Base-by-base conservation (phyloP, 257 asterid species). In the Oldenlandia corymbosa region DNA sequence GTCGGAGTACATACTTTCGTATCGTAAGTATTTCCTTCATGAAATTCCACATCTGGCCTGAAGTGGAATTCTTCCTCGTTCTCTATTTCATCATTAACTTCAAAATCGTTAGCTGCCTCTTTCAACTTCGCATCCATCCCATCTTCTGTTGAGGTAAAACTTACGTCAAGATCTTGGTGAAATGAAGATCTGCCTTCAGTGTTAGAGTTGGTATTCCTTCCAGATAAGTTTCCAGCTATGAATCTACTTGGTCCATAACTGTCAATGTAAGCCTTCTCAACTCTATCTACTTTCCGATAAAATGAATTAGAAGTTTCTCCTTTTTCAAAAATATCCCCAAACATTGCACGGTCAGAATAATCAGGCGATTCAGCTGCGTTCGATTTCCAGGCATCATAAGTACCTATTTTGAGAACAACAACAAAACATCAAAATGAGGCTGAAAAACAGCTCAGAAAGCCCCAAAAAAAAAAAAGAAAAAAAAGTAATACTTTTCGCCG, bases 61-160 rank as follows among this genome's bases (percentile, higher is more conserved):
- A 72, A 93, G 64, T 81, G 51, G 73, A 85, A 90, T 76, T 81
- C 81, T 0, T 87, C 86, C 37, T 55, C 86, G 26, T 52, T 72
- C 8, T 70, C 21, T 28, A 87, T 76, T 83, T 87, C 99, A 2
- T 80, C 79, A 62, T 84, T 95, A 53, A 65, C 76, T 70, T 80
- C 86, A 71, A 87, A 93, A 71, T 81, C 85, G 24, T 72, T 55
- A 1, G 96, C 97, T 0, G 94, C 94, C 68, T 86, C 70, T 80
- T 77, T 78, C 67, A 90, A 68, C 72, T 79, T 84, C 46, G 39
- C 58, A 51, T 69, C 85, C 89, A 87, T 73, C 55, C 92, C 94
- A 75, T 90, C 99, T 16, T 55, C 51, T 66, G 85, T 70, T 0
- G 93, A 56, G 66, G 70, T 75, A 62, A 57, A 63, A 56, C 61